Base-by-base conservation (phyloP, 2,329 filamentous ascomycete species). In the Penicillium janthinellum region DNA sequence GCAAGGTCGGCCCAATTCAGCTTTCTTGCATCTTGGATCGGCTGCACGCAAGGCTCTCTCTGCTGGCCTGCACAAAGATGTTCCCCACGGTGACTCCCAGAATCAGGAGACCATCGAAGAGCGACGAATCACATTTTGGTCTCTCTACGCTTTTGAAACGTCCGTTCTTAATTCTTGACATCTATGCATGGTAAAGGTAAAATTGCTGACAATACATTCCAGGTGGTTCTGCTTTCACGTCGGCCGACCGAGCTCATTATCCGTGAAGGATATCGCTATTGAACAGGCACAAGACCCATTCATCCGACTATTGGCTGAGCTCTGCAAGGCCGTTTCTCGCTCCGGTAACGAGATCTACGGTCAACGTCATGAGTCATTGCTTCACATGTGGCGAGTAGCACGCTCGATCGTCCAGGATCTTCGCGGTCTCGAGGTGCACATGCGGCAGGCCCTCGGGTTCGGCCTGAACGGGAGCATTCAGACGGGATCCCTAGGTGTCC, bases 171-270 rank as follows among this genome's bases (percentile, higher is more conserved):
- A 5, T 17, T 28, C 22, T 17, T 4, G 17, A 12, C 2, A 37
- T 14, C 34, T 15, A n/a, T 12, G 15, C n/a, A 6, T 10, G 8
- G 4, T 34, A 8, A 11, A 35, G 12, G 22, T 14, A 4, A 28
- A 15, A 42, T 53, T 34, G 8, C 48, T 57, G 14, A 53, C 11
- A 11, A 17, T 12, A 5, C 0, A 31, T n/a, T 12, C 3, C 20
- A 81, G 79, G 5, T 81, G 78, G 78, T 73, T 75, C 34, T 80
- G 77, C 53, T 79, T 80, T 52, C 76, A 78, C 15, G 62, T 77
- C 0, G 79, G 79, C 1, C 73, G 79, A 11, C 78, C 79, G 2
- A 77, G 71, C 48, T 77, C 77, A 0, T 64, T 81, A 1, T 74
- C 72, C 0, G 64, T 75, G 11, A 73, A 74, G 20, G 77, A 79